Base-by-base conservation (phyloP, 169 alveolate genomes). In the Plasmodium reichenowi region DNA sequence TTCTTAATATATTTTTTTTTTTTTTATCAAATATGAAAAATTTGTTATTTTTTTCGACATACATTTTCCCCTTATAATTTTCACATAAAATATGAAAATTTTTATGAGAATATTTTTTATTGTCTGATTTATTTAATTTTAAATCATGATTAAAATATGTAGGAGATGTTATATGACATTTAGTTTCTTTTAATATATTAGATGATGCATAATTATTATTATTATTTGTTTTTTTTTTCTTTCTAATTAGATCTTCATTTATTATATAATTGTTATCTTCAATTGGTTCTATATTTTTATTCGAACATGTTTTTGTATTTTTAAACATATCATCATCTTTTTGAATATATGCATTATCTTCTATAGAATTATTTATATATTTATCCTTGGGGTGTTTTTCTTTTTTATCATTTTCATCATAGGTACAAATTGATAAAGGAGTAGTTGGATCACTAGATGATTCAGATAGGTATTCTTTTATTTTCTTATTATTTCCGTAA, bases 21-120 rank as follows among this genome's bases (percentile, higher is more conserved):
- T 68, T 80, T 24, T 80, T 60, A 58, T 80, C 56, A 12, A 52
- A 32, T 15, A 80, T 80, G 43, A 80, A 80, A 56, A 80, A 43
- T 10, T 67, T 80, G 64, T 80, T 80, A 12, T 80, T 66, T 38
- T 60, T 43, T 47, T 80, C 74, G 13, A 80, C 38, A 29, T 80
- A 80, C 85, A 80, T 80, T 17, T 80, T 80, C 12, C 83, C 83
- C 20, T 47, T 20, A 22, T 56, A 29, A 24, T 80, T 50, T 15
- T 68, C 54, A 52, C 68, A 38, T 63, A 80, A 29, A 56, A 80
- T 45, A 68, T 80, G 17, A 32, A 68, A 80, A 29, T 70, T 70
- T 26, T 8, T 32, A 26, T 38, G 47, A 38, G 47, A 38, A 38
- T 38, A 5, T 0, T 38, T 38, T 38, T 38, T 38, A 38, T 38